A percentile compares a stretch with the other conserved stretches of the same genome.
Conservation (phyloP, 139 green algal genomes). For the Dunaliella primolecta region DNA sequence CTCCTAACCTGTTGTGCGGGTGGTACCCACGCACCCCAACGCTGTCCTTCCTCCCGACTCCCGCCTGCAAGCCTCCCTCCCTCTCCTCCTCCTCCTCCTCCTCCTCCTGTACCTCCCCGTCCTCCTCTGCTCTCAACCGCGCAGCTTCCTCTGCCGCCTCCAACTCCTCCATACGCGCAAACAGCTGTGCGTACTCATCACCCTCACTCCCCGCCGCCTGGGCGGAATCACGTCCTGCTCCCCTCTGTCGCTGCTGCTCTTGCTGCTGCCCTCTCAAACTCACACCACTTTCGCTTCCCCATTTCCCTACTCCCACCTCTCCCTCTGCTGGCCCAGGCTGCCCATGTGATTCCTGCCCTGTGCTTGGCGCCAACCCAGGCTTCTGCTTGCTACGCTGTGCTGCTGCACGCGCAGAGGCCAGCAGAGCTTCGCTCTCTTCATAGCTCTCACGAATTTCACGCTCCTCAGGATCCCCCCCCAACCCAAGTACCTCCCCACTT, state of each 20-base stretch:
- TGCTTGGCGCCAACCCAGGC: no score
- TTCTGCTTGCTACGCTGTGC: no score
- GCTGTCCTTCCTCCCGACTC: background rate
- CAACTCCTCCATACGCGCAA: constrained; percentile 36
- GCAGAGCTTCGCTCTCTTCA: constrained; percentile 43
- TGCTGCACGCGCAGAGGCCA: constrained; percentile 21
- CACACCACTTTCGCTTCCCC: background rate
- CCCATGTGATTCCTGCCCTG: no score
- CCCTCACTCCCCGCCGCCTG: background rate
- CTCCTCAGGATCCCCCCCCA: background rate
- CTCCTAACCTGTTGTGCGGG: background rate
- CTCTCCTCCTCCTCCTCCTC: constrained; percentile 4
- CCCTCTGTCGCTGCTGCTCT: background rate
- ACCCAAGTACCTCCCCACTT: background rate
- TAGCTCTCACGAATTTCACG: constrained; percentile 41
- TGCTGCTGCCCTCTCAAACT: background rate
- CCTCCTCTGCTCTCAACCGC: background rate
- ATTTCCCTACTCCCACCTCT: background rate
- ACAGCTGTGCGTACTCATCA: constrained; percentile 28
- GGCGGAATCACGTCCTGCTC: background rate
- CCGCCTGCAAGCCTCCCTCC: background rate
- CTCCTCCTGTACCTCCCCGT: constrained; percentile 10
- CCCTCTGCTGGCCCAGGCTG: no score
- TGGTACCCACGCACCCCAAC: no score
- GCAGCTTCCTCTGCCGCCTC: constrained; percentile 26